These are phyloP conservation scores for Lentinula raphanica DNA, from an alignment of 768 basidiomycete genomes.

Conservation along the genomic window DNA sequence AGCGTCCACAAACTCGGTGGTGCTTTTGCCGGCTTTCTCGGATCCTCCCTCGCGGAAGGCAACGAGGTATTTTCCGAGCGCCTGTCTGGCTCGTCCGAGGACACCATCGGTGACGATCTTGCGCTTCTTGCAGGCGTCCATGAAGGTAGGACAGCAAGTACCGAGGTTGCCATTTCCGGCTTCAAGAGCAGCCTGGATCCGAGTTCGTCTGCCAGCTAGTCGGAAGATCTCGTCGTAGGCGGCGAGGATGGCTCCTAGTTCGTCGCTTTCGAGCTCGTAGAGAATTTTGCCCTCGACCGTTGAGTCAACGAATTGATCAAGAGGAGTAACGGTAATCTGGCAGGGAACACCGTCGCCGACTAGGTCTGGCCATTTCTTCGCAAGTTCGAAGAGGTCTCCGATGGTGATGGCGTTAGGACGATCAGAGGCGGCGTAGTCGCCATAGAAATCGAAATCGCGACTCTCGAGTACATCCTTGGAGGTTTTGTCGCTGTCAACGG, in stretches of 20 bases:
- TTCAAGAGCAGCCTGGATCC: not conserved
- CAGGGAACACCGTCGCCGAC: slow-evolving; percentile 14
- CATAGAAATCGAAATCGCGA: not conserved
- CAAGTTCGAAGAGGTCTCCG: slow-evolving; percentile 11
- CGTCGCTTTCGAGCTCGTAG: slow-evolving; percentile 7
- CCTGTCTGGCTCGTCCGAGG: slow-evolving; percentile 2
- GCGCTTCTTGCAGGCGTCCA: slow-evolving; percentile 4
- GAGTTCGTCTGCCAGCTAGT: slow-evolving; percentile 4
- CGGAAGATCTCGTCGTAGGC: slow-evolving; percentile 9
- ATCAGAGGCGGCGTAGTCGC: not conserved
- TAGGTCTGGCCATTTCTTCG: slow-evolving; percentile 7
- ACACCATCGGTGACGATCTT: slow-evolving; percentile 4
- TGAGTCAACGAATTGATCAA: slow-evolving; percentile 8
- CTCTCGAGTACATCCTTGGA: slow-evolving; percentile 9
- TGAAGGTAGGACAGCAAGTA: slow-evolving; percentile 8
- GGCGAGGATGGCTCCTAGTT: slow-evolving; percentile 1
- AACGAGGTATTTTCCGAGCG: slow-evolving; percentile 2
- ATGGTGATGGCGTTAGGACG: slow-evolving; percentile 6
- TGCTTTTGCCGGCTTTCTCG: not conserved
- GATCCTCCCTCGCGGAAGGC: slow-evolving; percentile 2
- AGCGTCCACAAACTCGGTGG: not conserved
- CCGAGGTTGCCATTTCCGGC: not conserved
- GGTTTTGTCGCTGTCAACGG: slow-evolving; percentile 9
- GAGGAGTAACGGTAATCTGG: slow-evolving; percentile 10
- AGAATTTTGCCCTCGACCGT: slow-evolving; percentile 4